Evolutionary conservation across 73 alveolate species (phyloP), one percentile per base, ranked within the genome.

Genomic region (Paramecium octaurelia): DNA sequence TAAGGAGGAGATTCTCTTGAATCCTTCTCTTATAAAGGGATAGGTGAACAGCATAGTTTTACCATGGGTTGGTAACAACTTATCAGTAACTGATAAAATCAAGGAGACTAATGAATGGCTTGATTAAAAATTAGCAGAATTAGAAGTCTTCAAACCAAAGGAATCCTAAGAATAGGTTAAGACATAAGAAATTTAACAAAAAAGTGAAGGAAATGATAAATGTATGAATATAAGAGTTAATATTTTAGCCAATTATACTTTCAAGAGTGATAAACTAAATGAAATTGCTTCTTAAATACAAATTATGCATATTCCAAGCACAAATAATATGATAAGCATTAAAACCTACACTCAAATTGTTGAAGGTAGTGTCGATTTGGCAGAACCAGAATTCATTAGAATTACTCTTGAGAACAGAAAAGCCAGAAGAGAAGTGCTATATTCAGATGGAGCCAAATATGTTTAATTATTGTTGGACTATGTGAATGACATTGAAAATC

Each of bases 381-480:
- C 94, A 57, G 94, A 88, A 71, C 84, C 86, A 20, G 94, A 88
- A 44, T 88, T 88, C 35, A 70, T 88, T 18, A 68, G 94, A 70
- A 59, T 88, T 16, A 88, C 94, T 5, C 34, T 88, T 23, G 94
- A 70, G 46, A 88, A 88, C 27, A 88, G 94, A 88, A 88, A 88
- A 60, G 94, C 76, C 6, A 88, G 94, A 88, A 88, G 94, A 88
- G 94, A 88, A 20, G 73, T 69, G 10, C 44, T 88, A 83, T 83
- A 88, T 77, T 57, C 59, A 58, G 94, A 88, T 35, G 50, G 69
- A 59, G 83, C 50, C 42, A 88, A 70, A 29, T 88, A 88, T 83
- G 59, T 88, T 43, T 44, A 60, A 43, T 43, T 44, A 7, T 70
- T 88, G 38, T 60, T 70, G 75, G 94, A 88, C 24, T 60, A 64